Conservation (phyloP, 2,329 filamentous ascomycete species). For the Pseudocercospora eumusae region DNA sequence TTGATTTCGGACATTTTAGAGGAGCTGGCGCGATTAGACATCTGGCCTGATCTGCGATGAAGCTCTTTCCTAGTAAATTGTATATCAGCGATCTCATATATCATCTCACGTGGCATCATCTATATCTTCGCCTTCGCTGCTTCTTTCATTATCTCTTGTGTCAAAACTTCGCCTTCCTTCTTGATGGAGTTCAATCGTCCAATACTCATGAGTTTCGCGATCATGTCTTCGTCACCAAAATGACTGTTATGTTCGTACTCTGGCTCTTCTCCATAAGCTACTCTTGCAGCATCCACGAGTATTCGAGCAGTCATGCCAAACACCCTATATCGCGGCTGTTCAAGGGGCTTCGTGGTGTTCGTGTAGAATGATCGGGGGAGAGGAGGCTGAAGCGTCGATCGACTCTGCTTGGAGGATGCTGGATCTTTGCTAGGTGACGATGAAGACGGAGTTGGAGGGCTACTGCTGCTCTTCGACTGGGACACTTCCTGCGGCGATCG, state of each 20-base stretch:
- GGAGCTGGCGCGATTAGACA: background rate
- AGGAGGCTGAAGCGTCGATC: constrained; percentile 32
- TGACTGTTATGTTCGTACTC: constrained; percentile 74
- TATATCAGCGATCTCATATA: constrained; percentile 2
- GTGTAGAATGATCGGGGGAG: constrained; percentile 36
- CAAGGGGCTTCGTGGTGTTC: constrained; percentile 32
- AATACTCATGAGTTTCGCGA: constrained; percentile 56
- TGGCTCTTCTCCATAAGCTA: constrained; percentile 80
- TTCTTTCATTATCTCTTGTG: constrained; percentile 41
- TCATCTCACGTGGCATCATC: constrained; percentile 4
- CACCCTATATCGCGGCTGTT: constrained; percentile 65
- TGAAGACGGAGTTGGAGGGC: background rate
- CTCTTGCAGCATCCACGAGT: constrained; percentile 79
- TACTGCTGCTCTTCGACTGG: constrained; percentile 9
- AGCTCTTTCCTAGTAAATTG: background rate
- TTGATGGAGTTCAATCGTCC: constrained; percentile 57
- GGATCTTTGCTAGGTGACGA: constrained; percentile 12
- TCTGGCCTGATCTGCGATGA: background rate
- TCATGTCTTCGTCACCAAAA: constrained; percentile 68
- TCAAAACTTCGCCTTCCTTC: constrained; percentile 52
- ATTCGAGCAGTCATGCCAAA: constrained; percentile 96
- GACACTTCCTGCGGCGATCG: constrained; percentile 22
- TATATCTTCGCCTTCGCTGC: constrained; percentile 39
- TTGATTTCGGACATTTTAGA: background rate
- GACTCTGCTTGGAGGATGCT: constrained; percentile 16